phyloP scores from a whole-genome alignment of 306 rosid species.

The Albizia julibrissin region DNA sequence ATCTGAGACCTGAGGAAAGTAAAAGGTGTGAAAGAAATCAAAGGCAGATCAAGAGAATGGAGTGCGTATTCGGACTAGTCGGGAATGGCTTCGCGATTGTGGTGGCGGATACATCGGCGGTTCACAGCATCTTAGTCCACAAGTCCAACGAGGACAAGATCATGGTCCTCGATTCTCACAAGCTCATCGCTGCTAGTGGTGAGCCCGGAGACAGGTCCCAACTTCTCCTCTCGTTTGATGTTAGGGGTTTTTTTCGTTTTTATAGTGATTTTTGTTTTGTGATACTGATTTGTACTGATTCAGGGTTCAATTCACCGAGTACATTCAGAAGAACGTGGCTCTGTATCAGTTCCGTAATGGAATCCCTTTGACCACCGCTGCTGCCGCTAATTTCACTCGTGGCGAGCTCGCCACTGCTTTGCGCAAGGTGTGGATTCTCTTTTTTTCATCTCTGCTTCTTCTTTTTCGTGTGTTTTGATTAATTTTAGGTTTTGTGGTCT shows the following conservation, averaged over 20 bases:
- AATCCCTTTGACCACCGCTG: constrained; percentile 74
- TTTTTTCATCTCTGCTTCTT: neutral
- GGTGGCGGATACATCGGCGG: constrained; percentile 91
- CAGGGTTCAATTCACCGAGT: constrained; percentile 88
- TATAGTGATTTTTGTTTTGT: neutral
- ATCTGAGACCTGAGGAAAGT: neutral
- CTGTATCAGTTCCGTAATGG: constrained; percentile 79
- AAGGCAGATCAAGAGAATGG: constrained; percentile 47
- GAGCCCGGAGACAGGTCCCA: constrained; percentile 88
- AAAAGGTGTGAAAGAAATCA: neutral
- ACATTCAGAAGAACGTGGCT: constrained; percentile 74
- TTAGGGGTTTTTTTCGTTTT: neutral
- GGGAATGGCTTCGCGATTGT: constrained; percentile 82
- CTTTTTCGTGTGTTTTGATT: neutral
- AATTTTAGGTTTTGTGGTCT: neutral
- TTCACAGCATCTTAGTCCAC: constrained; percentile 90
- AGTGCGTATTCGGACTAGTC: constrained; percentile 83
- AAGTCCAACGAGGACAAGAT: constrained; percentile 97
- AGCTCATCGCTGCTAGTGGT: constrained; percentile 95
- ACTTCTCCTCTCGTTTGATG: neutral
- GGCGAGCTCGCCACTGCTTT: constrained; percentile 84
- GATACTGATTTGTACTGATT: neutral
- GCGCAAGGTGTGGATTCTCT: constrained; percentile 57
- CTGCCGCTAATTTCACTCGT: constrained; percentile 81
- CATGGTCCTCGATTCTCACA: constrained; percentile 97